Base-by-base conservation (phyloP, 179 eudicot genomes). In the Silene noctiflora region DNA sequence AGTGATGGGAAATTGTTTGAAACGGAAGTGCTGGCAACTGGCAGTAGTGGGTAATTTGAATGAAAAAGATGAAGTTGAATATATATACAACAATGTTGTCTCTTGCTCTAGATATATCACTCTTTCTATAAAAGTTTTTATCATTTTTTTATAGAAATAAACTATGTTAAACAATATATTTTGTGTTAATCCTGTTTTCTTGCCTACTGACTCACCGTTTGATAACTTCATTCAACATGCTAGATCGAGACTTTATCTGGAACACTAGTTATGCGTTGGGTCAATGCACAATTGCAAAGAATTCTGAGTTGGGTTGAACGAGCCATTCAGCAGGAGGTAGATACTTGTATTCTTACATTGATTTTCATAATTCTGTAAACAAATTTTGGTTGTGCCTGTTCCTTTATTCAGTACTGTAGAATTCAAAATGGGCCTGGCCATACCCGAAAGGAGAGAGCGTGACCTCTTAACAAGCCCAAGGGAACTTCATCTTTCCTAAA, bases 241-340 rank as follows among this genome's bases (percentile, higher is more conserved):
- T 81, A 96, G 99, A 89, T 96, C 71, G 99, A 93, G 86, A 88
- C 89, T 53, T 76, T 89, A 73, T 96, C 99, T 70, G 99, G 99
- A 81, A 96, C 98, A 14, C 81, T 96, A 87, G 98, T 96, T 72
- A 81, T 96, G 88, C 91, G 99, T 70, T 96, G 99, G 99, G 88
- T 94, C 80, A 94, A 96, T 85, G 85, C 96, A 72, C 99, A 96
- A 82, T 94, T 94, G 77, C 89, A 86, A 77, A 88, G 99, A 81
- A 81, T 96, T 74, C 73, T 85, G 69, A 84, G 85, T 70, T 96
- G 99, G 99, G 93, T 94, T 76, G 93, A 90, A 83, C 89, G 99
- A 60, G 97, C 96, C 80, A 84, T 94, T 78, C 96, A 90, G 72
- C 99, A 96, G 81, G 99, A 96, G 99, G 99, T 96, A 87, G 75